Evolutionary conservation across 192 early-diverging fungal genomes (phyloP), one percentile per base, ranked within the genome.

Genomic region (Fimicolochytrium jonesii): DNA sequence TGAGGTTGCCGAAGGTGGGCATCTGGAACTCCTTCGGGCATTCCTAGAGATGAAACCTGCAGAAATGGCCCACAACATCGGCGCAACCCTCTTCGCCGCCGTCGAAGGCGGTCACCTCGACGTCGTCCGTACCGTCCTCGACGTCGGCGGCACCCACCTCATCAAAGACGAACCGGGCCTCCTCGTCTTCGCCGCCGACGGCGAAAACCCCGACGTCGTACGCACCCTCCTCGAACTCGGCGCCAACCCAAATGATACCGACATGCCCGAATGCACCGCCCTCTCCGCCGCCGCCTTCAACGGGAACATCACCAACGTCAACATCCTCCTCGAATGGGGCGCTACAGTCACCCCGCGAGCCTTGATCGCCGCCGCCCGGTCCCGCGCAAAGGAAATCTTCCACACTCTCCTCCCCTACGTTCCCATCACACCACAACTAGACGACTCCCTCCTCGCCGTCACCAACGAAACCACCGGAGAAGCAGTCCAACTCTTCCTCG

Each of bases 231-330:
- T 48, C 11, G 7, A 9, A 22, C 46, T 48, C 46, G 46, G 46
- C 10, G 46, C 46, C 10, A 48, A 48, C 23, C 46, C 46, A 9
- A 48, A 48, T 25, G 46, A 48, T 25, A 48, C 46, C 6, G 46
- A 48, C 46, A 48, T 48, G 46, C 46, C 46, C 15, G 46, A 9
- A n/a, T 48, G 46, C 46, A 48, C 46, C 46, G 46, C 46, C 6
- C 46, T 48, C 11, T 48, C 46, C 7, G 46, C 46, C 23, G 46
- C 46, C 46, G 10, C 46, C 23, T 48, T 48, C 46, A 48, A 48
- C 22, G 46, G 46, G 6, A 48, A 48, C 23, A 9, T 48, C 11
- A 22, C 9, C 11, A 48, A 48, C 23, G 46, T 48, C 46, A 9
- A 25, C 11, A 22, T 48, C 23, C 46, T 48, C 11, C 46, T 48